These are phyloP conservation scores for Podaxis rugospora DNA, from an alignment of 768 basidiomycete species.

Conservation along the genomic window DNA sequence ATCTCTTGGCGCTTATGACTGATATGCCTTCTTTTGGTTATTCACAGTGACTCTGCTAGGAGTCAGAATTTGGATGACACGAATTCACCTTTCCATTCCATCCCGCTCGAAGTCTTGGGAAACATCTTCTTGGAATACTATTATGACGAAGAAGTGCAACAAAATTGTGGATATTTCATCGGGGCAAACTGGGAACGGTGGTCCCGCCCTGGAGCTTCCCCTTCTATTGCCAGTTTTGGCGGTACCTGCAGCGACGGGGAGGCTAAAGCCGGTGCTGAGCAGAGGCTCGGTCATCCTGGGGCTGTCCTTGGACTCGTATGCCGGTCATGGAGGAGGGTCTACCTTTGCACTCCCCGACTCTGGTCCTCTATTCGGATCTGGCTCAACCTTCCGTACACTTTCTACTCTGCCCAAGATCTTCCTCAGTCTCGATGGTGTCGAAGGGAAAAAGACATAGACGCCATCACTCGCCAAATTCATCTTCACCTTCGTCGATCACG, in stretches of 20 bases:
- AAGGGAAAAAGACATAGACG: slow-evolving; percentile 3
- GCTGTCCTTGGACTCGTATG: slow-evolving; percentile 7
- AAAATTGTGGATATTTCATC: slow-evolving; percentile 10
- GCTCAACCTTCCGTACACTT: slow-evolving; percentile 8
- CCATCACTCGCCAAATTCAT: slow-evolving; percentile 3
- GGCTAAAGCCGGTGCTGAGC: not conserved
- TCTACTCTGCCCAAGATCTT: slow-evolving; percentile 1
- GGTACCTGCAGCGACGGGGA: not conserved
- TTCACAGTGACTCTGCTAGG: not conserved
- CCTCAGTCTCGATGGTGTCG: not conserved
- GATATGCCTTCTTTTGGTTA: not conserved
- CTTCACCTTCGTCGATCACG: slow-evolving; percentile 7
- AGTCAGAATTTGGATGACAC: not conserved
- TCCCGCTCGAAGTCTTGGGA: slow-evolving; percentile 9
- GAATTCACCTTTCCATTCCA: slow-evolving; percentile 3
- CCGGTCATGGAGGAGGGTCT: slow-evolving; percentile 9
- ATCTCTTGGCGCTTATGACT: not conserved
- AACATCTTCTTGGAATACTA: slow-evolving; percentile 13
- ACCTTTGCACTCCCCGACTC: slow-evolving; percentile 4
- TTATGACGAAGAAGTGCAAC: slow-evolving; percentile 11
- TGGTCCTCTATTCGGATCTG: slow-evolving; percentile 11
- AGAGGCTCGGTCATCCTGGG: slow-evolving; percentile 8
- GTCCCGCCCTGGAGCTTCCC: not conserved
- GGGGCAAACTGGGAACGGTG: slow-evolving; percentile 10
- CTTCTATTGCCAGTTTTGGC: not conserved